phyloP scores from a whole-genome alignment of 345 rosid genomes.

The Salix purpurea region DNA sequence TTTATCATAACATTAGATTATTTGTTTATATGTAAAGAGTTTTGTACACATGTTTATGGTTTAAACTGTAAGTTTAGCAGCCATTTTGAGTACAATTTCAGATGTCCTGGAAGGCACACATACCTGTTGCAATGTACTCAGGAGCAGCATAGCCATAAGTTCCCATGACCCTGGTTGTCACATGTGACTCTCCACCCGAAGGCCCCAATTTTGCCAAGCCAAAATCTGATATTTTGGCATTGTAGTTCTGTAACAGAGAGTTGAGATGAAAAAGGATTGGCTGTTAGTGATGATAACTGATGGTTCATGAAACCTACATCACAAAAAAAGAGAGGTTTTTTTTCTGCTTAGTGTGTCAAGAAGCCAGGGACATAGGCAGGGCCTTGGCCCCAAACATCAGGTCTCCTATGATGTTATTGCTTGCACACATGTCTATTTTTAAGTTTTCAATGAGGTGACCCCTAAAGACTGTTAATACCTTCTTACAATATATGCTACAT shows the following conservation, averaged over 20 bases:
- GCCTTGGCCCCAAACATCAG: background rate
- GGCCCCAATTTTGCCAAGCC: conserved; percentile 74
- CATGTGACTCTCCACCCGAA: conserved; percentile 46
- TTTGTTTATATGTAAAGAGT: background rate
- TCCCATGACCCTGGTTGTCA: conserved; percentile 40
- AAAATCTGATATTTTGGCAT: conserved; percentile 63
- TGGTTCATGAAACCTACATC: background rate
- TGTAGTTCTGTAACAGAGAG: conserved; percentile 34
- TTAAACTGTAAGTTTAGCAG: background rate
- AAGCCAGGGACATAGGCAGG: background rate
- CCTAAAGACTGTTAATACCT: background rate
- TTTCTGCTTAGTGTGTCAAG: background rate
- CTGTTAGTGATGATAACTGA: background rate
- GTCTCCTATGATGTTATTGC: background rate
- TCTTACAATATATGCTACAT: background rate
- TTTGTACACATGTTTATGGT: background rate
- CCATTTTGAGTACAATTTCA: background rate
- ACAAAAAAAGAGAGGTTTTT: background rate
- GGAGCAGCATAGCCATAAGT: conserved; percentile 58
- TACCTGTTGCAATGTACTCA: conserved; percentile 68
- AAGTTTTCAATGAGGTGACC: background rate
- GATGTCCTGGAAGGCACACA: background rate
- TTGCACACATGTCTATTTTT: background rate
- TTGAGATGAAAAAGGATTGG: background rate
- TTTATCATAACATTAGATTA: background rate